Percentiles rank a stretch among this genome's conserved stretches.
phyloP scores from a whole-genome alignment of 495 filamentous ascomycete genomes.

The Staphylotrichum longicolle region DNA sequence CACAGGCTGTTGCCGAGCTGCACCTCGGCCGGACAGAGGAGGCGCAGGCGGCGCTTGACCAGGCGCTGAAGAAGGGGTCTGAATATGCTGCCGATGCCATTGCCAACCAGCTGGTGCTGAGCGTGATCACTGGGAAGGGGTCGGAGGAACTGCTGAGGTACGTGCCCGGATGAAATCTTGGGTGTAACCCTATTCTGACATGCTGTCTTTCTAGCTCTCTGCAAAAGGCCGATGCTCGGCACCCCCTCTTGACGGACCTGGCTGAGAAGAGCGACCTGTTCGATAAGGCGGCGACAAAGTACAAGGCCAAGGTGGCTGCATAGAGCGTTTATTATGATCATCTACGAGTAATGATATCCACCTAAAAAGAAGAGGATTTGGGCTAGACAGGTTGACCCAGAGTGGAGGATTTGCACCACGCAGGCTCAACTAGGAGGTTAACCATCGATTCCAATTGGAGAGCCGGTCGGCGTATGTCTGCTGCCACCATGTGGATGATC shows the following conservation, averaged over 20 bases:
- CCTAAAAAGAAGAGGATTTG: constrained; percentile 21
- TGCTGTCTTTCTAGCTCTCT: constrained; percentile 49
- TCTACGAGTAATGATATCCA: constrained; percentile 20
- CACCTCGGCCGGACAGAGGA: constrained; percentile 88
- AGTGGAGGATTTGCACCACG: background rate
- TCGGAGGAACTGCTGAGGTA: constrained; percentile 59
- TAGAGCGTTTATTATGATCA: constrained; percentile 33
- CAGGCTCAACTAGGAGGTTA: background rate
- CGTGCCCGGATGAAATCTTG: constrained; percentile 21
- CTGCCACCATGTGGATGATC: no score
- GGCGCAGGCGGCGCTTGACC: constrained; percentile 78
- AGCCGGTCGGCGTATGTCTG: no score
- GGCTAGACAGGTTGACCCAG: background rate
- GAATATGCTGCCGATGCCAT: constrained; percentile 68
- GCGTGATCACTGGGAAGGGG: constrained; percentile 70
- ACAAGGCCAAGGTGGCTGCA: constrained; percentile 66
- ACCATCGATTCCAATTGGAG: background rate
- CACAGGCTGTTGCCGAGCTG: constrained; percentile 87
- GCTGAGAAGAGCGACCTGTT: constrained; percentile 76
- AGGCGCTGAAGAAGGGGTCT: constrained; percentile 73
- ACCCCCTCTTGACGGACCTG: constrained; percentile 65
- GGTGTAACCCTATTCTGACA: background rate
- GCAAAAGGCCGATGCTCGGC: constrained; percentile 55
- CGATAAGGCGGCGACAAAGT: constrained; percentile 76
- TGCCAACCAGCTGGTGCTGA: constrained; percentile 78